Evolutionary conservation across 176 grass and related monocot species (phyloP).

Genomic region (Oryza australiensis): DNA sequence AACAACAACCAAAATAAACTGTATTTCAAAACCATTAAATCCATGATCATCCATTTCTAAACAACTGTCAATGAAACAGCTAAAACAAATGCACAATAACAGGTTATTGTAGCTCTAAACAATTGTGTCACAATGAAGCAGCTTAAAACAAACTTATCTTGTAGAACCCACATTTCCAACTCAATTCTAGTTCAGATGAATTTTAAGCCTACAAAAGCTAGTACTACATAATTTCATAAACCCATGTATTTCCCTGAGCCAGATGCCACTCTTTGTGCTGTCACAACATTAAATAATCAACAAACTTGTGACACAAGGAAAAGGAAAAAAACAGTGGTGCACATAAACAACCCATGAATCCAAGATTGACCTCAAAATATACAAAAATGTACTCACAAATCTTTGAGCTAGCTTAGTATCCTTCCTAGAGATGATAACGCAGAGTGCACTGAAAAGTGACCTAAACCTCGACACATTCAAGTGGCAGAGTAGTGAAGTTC

Average conservation of each 20-base stretch:
- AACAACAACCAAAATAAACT: neutral
- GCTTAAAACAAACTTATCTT: neutral
- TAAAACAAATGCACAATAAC: neutral
- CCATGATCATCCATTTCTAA: neutral
- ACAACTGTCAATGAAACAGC: neutral
- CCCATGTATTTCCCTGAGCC: neutral
- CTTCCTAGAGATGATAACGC: neutral
- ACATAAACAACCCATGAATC: neutral
- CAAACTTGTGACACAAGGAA: neutral
- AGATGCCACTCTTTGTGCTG: neutral
- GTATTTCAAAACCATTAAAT: neutral
- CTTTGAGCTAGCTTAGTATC: neutral
- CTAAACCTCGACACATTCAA: neutral
- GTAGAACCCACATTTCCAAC: neutral
- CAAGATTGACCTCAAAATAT: neutral
- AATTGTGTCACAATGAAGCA: neutral
- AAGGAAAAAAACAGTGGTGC: neutral
- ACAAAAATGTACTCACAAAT: neutral
- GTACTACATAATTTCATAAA: neutral
- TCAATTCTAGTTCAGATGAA: neutral
- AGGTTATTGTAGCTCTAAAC: neutral
- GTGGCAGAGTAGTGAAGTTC: neutral
- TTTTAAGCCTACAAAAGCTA: slow-evolving; percentile 10
- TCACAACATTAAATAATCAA: neutral
- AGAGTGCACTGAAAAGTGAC: neutral